Evolutionary conservation across 208 protist species (phyloP).

Genomic region (Acanthamoeba royreba): DNA sequence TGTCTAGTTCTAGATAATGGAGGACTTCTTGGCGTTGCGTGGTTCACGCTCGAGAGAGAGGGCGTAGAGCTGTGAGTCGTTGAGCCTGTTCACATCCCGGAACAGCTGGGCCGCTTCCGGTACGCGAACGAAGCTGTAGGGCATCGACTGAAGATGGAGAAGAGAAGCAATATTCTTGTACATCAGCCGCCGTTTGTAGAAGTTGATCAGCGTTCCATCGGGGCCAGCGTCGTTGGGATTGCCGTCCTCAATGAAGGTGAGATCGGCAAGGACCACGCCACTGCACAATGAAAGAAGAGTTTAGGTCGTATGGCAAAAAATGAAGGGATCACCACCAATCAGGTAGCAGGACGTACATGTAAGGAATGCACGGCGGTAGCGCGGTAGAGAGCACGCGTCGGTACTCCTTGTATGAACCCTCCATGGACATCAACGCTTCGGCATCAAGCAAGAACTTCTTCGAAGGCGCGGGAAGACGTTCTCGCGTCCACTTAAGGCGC

Average conservation of each 20-base stretch:
- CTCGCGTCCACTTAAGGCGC: conserved; percentile 29
- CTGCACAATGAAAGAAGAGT: neutral
- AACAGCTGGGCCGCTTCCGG: conserved; percentile 25
- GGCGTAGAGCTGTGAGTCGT: conserved; percentile 18
- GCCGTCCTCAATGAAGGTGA: conserved; percentile 41
- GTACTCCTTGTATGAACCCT: conserved; percentile 25
- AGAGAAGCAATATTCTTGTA: neutral
- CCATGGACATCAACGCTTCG: conserved; percentile 40
- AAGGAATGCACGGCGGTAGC: conserved; percentile 12
- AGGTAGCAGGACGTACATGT: neutral
- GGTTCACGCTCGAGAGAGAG: neutral
- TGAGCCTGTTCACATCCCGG: neutral
- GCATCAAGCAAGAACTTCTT: conserved; percentile 40
- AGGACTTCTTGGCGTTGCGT: conserved; percentile 22
- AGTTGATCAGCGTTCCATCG: neutral
- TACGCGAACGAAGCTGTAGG: conserved; percentile 10
- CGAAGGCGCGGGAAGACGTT: neutral
- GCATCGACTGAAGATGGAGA: conserved; percentile 6
- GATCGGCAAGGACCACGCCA: neutral
- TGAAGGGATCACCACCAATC: neutral
- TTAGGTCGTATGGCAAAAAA: neutral
- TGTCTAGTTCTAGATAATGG: too few relatives aligned
- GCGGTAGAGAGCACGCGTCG: neutral
- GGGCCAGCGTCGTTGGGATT: neutral
- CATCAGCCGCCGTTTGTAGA: conserved; percentile 30